These are phyloP conservation scores for Globisporangium sylvaticum DNA, from an alignment of 352 stramenopile species.

Conservation along the genomic window DNA sequence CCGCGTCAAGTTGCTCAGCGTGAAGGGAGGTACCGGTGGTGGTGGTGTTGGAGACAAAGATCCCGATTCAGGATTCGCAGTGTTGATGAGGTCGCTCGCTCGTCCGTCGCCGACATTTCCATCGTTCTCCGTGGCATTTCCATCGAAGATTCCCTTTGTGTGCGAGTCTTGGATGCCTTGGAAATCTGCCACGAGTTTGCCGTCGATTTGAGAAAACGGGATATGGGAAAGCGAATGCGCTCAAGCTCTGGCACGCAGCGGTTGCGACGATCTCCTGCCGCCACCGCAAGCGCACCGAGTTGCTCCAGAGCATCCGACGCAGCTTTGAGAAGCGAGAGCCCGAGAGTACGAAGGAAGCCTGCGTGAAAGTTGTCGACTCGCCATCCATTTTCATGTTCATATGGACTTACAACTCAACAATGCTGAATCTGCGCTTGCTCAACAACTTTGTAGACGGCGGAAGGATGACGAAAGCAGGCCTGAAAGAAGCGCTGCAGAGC, in stretches of 20 bases:
- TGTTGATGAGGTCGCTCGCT: conserved; percentile 1
- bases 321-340: conserved; percentile 58
- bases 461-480: conserved; percentile 40
- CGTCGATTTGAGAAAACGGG: conserved; percentile 12
- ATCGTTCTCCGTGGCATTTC: conserved; percentile 7
- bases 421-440: background rate
- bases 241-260: conserved; percentile 32
- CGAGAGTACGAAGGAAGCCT: conserved; percentile 25
- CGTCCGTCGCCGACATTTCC: background rate
- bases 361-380: background rate
- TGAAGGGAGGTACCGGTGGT: conserved; percentile 23
- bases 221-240: conserved; percentile 27
- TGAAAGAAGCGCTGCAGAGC: conserved; percentile 50
- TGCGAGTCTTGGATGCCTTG: conserved; percentile 22
- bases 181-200: conserved; percentile 6
- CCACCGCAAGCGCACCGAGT: conserved; percentile 38
- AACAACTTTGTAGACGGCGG: conserved; percentile 26
- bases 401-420: background rate
- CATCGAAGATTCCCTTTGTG: conserved; percentile 24
- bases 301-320: conserved; percentile 44
- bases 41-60: conserved; percentile 6
- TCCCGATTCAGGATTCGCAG: background rate
- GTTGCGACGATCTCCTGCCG: conserved; percentile 38
- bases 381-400: background rate
- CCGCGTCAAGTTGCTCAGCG: conserved; percentile 3